Evolutionary conservation across 371 early-diverging fungal genomes (phyloP).

Genomic region (Actinomucor elegans): DNA sequence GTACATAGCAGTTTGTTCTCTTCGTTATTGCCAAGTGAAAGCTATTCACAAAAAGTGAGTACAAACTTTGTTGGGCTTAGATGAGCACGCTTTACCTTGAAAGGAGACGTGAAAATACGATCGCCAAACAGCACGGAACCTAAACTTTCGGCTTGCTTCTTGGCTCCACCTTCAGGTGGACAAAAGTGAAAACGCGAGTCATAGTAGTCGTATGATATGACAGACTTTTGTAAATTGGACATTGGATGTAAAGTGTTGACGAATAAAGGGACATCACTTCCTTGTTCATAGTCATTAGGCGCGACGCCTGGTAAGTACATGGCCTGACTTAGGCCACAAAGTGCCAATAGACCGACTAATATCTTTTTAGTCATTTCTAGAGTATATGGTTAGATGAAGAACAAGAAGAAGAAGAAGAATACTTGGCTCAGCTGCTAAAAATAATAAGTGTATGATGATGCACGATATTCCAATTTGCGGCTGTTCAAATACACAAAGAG

Average conservation of each 20-base stretch:
- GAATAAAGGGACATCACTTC: constrained; percentile 69
- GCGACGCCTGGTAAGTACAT: constrained; percentile 96
- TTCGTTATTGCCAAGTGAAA: constrained; percentile 29
- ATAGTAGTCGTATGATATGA: constrained; percentile 88
- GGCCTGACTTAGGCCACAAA: constrained; percentile 25
- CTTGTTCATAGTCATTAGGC: constrained; percentile 79
- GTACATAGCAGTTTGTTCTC: constrained; percentile 71
- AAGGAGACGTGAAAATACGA: constrained; percentile 84
- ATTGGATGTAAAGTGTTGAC: constrained; percentile 92
- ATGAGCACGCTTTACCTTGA: constrained; percentile 55
- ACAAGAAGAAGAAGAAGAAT: not conserved
- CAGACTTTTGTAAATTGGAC: constrained; percentile 62
- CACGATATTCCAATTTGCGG: too few relatives aligned
- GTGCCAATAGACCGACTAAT: constrained; percentile 14
- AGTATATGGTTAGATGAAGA: not conserved
- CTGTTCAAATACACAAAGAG: too few relatives aligned
- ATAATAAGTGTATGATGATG: too few relatives aligned
- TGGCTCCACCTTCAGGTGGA: constrained; percentile 65
- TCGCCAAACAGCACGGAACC: constrained; percentile 97
- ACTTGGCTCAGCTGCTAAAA: too few relatives aligned
- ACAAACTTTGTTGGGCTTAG: not conserved
- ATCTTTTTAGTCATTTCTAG: constrained; percentile 3
- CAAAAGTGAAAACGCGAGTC: constrained; percentile 85
- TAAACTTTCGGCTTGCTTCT: constrained; percentile 78
- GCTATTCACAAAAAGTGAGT: constrained; percentile 10